Evolutionary conservation across 2,329 filamentous ascomycete genomes (phyloP).

Genomic region (Fusarium verrucosum): DNA sequence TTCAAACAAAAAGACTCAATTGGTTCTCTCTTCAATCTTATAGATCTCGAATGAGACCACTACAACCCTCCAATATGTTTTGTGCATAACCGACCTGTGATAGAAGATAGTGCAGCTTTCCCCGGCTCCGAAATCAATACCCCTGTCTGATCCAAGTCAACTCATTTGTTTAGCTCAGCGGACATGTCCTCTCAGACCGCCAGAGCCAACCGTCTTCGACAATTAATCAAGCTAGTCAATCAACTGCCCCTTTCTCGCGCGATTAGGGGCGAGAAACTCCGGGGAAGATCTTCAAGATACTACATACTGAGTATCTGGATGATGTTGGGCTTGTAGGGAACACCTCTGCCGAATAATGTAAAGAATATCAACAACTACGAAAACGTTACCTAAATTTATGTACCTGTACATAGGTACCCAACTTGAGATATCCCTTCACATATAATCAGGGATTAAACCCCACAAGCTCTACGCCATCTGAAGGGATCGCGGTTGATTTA

Average conservation of each 20-base stretch:
- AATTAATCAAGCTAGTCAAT: constrained; percentile 5
- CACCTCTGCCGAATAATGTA: background rate
- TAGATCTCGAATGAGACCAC: background rate
- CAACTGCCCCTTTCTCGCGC: constrained; percentile 10
- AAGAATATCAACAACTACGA: background rate
- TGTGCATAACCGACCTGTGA: constrained; percentile 18
- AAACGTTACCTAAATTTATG: background rate
- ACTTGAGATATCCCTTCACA: no score
- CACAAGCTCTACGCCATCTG: no score
- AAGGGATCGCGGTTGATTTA: background rate
- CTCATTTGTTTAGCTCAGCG: constrained; percentile 16
- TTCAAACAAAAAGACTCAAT: constrained; percentile 5
- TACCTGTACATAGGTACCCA: no score
- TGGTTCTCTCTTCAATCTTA: background rate
- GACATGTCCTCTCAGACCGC: background rate
- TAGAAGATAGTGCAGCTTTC: constrained; percentile 17
- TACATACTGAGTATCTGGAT: background rate
- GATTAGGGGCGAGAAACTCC: constrained; percentile 7
- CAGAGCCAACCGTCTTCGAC: constrained; percentile 14
- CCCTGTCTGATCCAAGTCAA: constrained; percentile 21
- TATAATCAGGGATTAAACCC: no score
- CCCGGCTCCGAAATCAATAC: constrained; percentile 15
- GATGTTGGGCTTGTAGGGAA: background rate
- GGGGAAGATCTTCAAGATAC: constrained; percentile 25
- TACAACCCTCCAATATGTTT: constrained; percentile 3